Evolutionary conservation across 148 eudicot genomes (phyloP).

Genomic region (Cornus florida): DNA sequence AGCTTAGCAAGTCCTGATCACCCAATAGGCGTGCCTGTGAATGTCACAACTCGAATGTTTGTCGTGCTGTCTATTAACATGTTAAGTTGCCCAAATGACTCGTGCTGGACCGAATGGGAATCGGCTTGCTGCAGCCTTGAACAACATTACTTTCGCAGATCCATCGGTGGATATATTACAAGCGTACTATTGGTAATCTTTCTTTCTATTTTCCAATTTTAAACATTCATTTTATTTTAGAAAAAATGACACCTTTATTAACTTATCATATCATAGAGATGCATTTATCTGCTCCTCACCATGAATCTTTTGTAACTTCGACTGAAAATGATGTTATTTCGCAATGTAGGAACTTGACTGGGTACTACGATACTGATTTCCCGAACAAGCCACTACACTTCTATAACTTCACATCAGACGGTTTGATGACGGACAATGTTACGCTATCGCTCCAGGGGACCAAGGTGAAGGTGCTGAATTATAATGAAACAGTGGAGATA

Average conservation of each 20-base stretch:
- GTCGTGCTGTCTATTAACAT: neutral
- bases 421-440: neutral
- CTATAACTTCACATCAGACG: neutral
- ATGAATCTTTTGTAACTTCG: too few relatives aligned
- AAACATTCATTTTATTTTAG: too few relatives aligned
- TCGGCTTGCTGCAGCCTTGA: neutral
- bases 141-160: neutral
- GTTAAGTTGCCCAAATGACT: neutral
- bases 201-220: too few relatives aligned
- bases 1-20: neutral
- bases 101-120: neutral
- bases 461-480: slow-evolving; percentile 2
- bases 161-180: neutral
- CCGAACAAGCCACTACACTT: neutral
- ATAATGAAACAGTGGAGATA: slow-evolving; percentile 4
- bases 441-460: neutral
- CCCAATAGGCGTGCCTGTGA: neutral
- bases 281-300: too few relatives aligned
- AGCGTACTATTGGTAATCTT: neutral
- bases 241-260: too few relatives aligned
- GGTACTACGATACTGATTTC: neutral
- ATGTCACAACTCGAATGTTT: neutral
- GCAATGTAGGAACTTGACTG: neutral
- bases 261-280: too few relatives aligned
- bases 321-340: too few relatives aligned